Evolutionary conservation across 495 filamentous ascomycete genomes (phyloP), one percentile per base, ranked within the genome.

Genomic region (Hyaloscypha bicolor): DNA sequence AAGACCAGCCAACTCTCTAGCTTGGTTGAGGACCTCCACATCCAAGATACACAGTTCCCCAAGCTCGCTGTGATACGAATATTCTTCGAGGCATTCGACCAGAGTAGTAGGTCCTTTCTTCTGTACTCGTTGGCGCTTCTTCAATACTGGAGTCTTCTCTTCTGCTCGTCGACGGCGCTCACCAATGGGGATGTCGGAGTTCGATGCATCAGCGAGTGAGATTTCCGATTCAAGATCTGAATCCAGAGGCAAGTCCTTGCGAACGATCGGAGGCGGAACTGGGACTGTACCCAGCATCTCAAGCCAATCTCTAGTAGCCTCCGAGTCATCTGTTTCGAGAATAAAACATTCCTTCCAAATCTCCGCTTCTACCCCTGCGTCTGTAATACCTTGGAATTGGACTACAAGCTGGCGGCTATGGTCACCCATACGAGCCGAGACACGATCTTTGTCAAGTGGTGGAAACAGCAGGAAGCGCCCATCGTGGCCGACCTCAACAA

Each of bases 381-480:
- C 78, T 68, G 83, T 81, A 8, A 79, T 73, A 29, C 91, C 90
- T 69, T 93, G 87, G 33, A 97, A 83, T 93, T 97, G 97, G 37
- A 95, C 80, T 3, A 97, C 80, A 55, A 98, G 81, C 69, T 94
- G 88, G 3, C 85, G 83, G 42, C 83, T 83, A 35, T 78, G 72
- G 55, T 94, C 91, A 22, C 93, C 93, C 63, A 80, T 85, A 12
- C 95, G 88, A 31, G 94, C 93, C 22, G 95, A 97, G 48, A 96
- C 82, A 64, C 81, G 84, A 52, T 81, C 77, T 32, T 83, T 79
- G 33, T 88, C 82, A 52, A 97, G 82, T 2, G 96, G 94, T 16
- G 94, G 91, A 75, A 98, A 96, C 0, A 99, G 85, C 31, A 99
- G 80, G 91, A 93, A 97, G n/a, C 87, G 83, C 30, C 88, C 83